Evolutionary conservation across 768 basidiomycete species (phyloP), one percentile per base, ranked within the genome.

Genomic region (Lactarius psammicola): DNA sequence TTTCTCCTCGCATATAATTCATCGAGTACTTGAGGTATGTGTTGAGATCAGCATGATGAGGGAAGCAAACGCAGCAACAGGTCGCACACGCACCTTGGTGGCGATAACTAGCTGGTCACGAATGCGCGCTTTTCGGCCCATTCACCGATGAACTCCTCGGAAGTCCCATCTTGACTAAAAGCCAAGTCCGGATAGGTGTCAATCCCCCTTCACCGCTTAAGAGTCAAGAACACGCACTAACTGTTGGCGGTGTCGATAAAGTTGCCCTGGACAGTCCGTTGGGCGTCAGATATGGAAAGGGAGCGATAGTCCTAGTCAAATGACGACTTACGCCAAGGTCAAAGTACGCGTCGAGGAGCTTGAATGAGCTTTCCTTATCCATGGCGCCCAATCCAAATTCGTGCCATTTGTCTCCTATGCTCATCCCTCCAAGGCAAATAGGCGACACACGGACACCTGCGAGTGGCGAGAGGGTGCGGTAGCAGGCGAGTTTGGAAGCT

Each of bases 121-220:
- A 65, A 74, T 76, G 1, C 72, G 38, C 76, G 68, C 53, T 69
- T 71, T 67, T 76, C 72, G 72, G 77, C 75, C 80, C 79, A 80
- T 59, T 80, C 79, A n/a, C 79, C 79, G 54, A 80, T 72, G 70
- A 77, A 78, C 56, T 70, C 62, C 65, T 80, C 78, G 13, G 72
- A 74, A 2, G 46, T 56, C 46, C 69, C 73, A 38, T 72, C 69
- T 42, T 74, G 73, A 46, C 72, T 72, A 5, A 15, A 23, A 20
- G 18, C 28, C 26, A 13, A 17, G 55, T 44, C 20, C 59, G 11
- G 53, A 53, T 9, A 3, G 10, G 2, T 10, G n/a, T 18, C 8
- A 15, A 26, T n/a, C 13, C 33, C 18, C 11, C 18, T 2, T 6
- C 7, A 31, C 4, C 4, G 11, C 2, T 4, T 8, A 8, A 2